phyloP scores from a whole-genome alignment of 768 basidiomycete species.

The Melanogaster broomeanus region DNA sequence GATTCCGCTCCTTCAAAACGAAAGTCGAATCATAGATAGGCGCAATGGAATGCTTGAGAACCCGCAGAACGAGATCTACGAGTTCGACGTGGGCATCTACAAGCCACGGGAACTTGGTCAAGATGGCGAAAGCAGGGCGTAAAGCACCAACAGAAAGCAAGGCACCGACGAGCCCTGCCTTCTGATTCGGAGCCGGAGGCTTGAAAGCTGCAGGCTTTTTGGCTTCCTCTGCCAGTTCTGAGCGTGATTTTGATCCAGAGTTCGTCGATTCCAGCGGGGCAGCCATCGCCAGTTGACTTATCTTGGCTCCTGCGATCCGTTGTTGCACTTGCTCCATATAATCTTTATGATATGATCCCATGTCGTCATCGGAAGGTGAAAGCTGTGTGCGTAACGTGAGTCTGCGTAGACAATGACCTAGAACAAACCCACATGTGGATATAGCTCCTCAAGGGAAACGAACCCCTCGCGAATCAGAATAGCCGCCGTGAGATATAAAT shows the following conservation, averaged over 20 bases:
- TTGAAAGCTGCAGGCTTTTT: constrained; percentile 40
- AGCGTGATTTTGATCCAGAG: constrained; percentile 41
- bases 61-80: constrained; percentile 82
- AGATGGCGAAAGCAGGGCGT: constrained; percentile 72
- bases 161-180: constrained; percentile 72
- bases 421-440: constrained; percentile 74
- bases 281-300: constrained; percentile 82
- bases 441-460: constrained; percentile 83
- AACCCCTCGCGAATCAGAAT: constrained; percentile 89
- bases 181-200: constrained; percentile 66
- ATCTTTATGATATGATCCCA: constrained; percentile 66
- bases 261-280: constrained; percentile 68
- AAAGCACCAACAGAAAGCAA: constrained; percentile 87
- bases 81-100: constrained; percentile 80
- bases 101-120: constrained; percentile 85
- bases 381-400: constrained; percentile 47
- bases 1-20: constrained; percentile 58
- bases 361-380: constrained; percentile 72
- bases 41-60: constrained; percentile 67
- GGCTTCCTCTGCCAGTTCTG: constrained; percentile 38
- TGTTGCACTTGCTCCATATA: constrained; percentile 64
- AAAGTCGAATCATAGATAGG: constrained; percentile 59
- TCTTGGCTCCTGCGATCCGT: constrained; percentile 68
- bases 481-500: constrained; percentile 80
- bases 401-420: background rate